phyloP scores from a whole-genome alignment of 495 filamentous ascomycete species.

The Daldinia caldariorum region DNA sequence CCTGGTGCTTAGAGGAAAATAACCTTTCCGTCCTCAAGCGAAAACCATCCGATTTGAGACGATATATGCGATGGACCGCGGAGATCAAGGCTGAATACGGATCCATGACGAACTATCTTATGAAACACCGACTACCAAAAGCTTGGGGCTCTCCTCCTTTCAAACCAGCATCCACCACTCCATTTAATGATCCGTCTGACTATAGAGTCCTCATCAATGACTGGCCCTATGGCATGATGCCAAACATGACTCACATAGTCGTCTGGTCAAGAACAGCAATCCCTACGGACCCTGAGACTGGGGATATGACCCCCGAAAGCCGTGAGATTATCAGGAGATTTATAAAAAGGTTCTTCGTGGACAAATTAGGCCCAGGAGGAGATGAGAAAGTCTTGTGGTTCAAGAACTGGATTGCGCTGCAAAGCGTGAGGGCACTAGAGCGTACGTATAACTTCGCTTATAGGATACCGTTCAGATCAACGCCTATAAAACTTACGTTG shows the following conservation, averaged over 20 bases:
- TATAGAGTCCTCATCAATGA: constrained; percentile 84
- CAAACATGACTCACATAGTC: constrained; percentile 77
- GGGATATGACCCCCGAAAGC: constrained; percentile 77
- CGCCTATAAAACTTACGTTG: background rate
- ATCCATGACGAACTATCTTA: constrained; percentile 78
- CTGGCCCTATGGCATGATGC: constrained; percentile 85
- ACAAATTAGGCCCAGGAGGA: constrained; percentile 60
- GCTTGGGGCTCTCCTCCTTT: constrained; percentile 71
- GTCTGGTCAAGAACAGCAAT: constrained; percentile 72
- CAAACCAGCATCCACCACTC: constrained; percentile 60
- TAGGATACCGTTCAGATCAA: background rate
- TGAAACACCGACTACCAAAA: constrained; percentile 70
- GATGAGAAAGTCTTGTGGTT: constrained; percentile 82
- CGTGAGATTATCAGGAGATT: constrained; percentile 70
- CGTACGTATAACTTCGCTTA: constrained; percentile 47
- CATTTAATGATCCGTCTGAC: constrained; percentile 75
- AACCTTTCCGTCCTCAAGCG: constrained; percentile 80
- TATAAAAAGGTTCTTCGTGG: constrained; percentile 72
- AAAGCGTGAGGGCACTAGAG: constrained; percentile 85
- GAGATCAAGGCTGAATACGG: constrained; percentile 77
- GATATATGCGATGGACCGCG: constrained; percentile 83
- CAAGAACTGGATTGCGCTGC: constrained; percentile 91
- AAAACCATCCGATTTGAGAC: constrained; percentile 81
- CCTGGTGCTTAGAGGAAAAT: constrained; percentile 57
- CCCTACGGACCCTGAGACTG: constrained; percentile 63